Base-by-base conservation (phyloP, 768 basidiomycete species). In the Sporobolomyces phaffii region DNA sequence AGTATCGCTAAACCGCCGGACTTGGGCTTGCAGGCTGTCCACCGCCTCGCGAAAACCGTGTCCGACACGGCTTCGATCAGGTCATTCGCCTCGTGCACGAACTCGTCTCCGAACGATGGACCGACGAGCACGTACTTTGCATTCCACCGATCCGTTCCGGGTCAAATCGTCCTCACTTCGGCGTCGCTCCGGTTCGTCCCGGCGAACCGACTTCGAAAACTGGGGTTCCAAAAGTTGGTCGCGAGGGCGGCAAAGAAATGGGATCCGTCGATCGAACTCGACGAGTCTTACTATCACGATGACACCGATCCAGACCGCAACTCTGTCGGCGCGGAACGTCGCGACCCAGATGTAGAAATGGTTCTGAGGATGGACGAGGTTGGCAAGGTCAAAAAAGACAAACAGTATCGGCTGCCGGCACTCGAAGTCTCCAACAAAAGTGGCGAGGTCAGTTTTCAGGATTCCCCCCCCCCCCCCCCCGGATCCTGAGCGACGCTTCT, bases 371-470 rank as follows among this genome's bases (percentile, higher is more conserved):
- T 57, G 5, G 45, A 31, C 2, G 64, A 70, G 22, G 22, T 70
- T 7, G 53, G 24, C 14, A 57, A 29, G 38, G 60, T 70, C 13
- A 62, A 48, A 52, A 70, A 70, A 51, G 60, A 58, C 26, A 29
- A 29, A 38, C 47, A 41, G 11, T 43, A 28, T 7, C 54, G 50
- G 9, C 20, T 62, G 0, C 60, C 64, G n/a, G 69, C 60, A 11
- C 5, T 70, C 15, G 44, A 47, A 15, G 24, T 70, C 15, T 28
- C 54, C 11, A 36, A 38, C n/a, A 40, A 34, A 26, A 49, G 51
- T 5, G 69, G 69, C 7, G 17, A 43, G 56, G 69, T 70, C 56
- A 20, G 69, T 53, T 24, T n/a, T n/a, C n/a, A n/a, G n/a, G n/a
- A n/a, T n/a, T n/a, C n/a, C n/a, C n/a, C n/a, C n/a, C n/a, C n/a